These are phyloP conservation scores for Narthecium ossifragum DNA, from an alignment of 106 monocot genomes.

Conservation along the genomic window DNA sequence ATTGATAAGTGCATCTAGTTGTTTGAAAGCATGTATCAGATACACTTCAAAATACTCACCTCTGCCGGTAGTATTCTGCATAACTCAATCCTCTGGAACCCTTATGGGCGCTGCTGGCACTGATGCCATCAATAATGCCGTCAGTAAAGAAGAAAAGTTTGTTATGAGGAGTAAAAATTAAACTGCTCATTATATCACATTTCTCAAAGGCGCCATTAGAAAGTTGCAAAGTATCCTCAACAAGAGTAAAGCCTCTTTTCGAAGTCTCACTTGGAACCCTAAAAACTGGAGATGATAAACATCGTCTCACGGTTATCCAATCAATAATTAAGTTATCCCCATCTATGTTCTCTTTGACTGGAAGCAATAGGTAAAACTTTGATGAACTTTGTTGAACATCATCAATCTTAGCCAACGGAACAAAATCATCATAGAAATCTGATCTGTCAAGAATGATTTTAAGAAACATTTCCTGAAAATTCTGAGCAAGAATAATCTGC, in stretches of 20 bases:
- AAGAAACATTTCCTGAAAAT: slow-evolving; percentile 90
- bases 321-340: slow-evolving; percentile 37
- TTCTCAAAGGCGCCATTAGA: slow-evolving; percentile 37
- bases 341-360: slow-evolving; percentile 29
- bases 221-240: slow-evolving; percentile 48
- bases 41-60: slow-evolving; percentile 44
- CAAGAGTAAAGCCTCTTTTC: slow-evolving; percentile 2
- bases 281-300: slow-evolving; percentile 83
- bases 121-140: slow-evolving; percentile 47
- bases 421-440: slow-evolving; percentile 42
- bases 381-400: slow-evolving; percentile 12
- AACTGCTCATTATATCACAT: slow-evolving; percentile 54
- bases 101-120: slow-evolving; percentile 43
- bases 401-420: slow-evolving; percentile 37
- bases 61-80: slow-evolving; percentile 42
- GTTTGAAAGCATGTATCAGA: too few species aligned
- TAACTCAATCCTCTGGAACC: slow-evolving; percentile 23
- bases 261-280: slow-evolving; percentile 7
- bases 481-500: slow-evolving; percentile 68
- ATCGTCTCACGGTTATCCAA: slow-evolving; percentile 61
- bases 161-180: slow-evolving; percentile 65
- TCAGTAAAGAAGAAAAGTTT: slow-evolving; percentile 78
- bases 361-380: slow-evolving; percentile 80
- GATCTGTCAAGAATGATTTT: slow-evolving; percentile 76
- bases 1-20: too few species aligned